These are phyloP conservation scores for Paradendryphiella salina DNA, from an alignment of 2,329 filamentous ascomycete species.

Conservation along the genomic window DNA sequence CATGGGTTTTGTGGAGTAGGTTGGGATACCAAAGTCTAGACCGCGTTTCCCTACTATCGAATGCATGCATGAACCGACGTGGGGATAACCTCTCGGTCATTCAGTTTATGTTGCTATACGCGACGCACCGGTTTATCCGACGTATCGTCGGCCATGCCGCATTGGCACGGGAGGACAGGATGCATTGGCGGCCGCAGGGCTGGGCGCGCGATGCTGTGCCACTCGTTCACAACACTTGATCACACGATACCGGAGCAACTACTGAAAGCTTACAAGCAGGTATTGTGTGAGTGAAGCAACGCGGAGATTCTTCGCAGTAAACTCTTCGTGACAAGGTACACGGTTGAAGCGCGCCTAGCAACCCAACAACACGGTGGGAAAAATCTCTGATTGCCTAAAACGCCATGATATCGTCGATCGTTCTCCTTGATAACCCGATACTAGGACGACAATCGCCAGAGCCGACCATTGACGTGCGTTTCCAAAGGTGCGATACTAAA, in stretches of 20 bases:
- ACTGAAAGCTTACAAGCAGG: neutral
- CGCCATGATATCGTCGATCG: slow-evolving; percentile 13
- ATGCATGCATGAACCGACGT: slow-evolving; percentile 4
- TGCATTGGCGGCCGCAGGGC: too few species aligned
- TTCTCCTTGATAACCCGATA: slow-evolving; percentile 11
- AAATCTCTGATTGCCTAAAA: slow-evolving; percentile 17
- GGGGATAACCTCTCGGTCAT: slow-evolving; percentile 3
- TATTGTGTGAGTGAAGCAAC: neutral
- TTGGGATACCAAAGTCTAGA: slow-evolving; percentile 19
- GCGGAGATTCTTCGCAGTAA: neutral
- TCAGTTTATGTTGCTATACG: slow-evolving; percentile 3
- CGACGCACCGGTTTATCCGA: neutral
- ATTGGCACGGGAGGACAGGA: too few species aligned
- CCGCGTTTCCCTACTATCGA: slow-evolving; percentile 5
- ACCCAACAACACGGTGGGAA: slow-evolving; percentile 10
- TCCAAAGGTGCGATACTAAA: slow-evolving; percentile 21
- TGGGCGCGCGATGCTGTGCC: too few species aligned
- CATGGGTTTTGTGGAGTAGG: slow-evolving; percentile 25
- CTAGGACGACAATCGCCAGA: slow-evolving; percentile 16
- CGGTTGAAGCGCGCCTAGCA: neutral
- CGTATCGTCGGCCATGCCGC: neutral
- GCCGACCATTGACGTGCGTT: slow-evolving; percentile 16
- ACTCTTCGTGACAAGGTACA: neutral
- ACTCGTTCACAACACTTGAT: too few species aligned
- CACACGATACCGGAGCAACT: neutral